Percentiles rank a stretch among this genome's conserved stretches.
Conservation (phyloP, 805 yeast genomes). For the Lachancea meyersii region DNA sequence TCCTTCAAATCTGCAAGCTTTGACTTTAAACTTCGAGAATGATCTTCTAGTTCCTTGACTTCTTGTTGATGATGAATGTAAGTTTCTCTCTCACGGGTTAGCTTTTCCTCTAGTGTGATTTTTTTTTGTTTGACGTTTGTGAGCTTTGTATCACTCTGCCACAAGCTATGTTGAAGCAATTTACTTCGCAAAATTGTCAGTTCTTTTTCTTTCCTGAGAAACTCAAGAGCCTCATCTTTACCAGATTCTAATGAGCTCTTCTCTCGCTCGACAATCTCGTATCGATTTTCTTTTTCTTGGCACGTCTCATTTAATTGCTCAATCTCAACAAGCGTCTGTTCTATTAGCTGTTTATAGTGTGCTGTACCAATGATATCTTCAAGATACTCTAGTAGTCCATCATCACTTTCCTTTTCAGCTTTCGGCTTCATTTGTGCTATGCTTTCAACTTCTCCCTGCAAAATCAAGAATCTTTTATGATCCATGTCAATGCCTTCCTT, state of each 20-base stretch:
- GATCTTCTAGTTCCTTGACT: slow-evolving; percentile 29
- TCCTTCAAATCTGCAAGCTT: slow-evolving; percentile 7
- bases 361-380: slow-evolving; percentile 98
- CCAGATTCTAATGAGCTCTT: slow-evolving; percentile 54
- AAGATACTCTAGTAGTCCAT: slow-evolving; percentile 86
- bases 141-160: slow-evolving; percentile 38
- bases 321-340: slow-evolving; percentile 49
- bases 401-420: slow-evolving; percentile 87
- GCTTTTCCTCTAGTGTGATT: slow-evolving; percentile 36
- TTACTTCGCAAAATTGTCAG: slow-evolving; percentile 48
- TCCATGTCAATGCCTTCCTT: slow-evolving; percentile 88
- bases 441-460: slow-evolving; percentile 97
- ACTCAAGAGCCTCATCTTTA: slow-evolving; percentile 64
- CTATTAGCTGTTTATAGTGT: slow-evolving; percentile 70
- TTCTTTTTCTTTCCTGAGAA: slow-evolving; percentile 57
- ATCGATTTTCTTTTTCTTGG: slow-evolving; percentile 71
- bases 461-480: slow-evolving; percentile 86
- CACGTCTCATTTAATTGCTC: slow-evolving; percentile 78
- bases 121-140: slow-evolving; percentile 35
- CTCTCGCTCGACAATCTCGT: slow-evolving; percentile 73
- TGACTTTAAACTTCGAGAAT: slow-evolving; percentile 21
- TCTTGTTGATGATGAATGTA: slow-evolving; percentile 38
- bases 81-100: slow-evolving; percentile 40
- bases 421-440: slow-evolving; percentile 98
- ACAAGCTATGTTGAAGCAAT: slow-evolving; percentile 47